Evolutionary conservation across 2,329 filamentous ascomycete species (phyloP), one percentile per base, ranked within the genome.

Genomic region (Claviceps sp.): DNA sequence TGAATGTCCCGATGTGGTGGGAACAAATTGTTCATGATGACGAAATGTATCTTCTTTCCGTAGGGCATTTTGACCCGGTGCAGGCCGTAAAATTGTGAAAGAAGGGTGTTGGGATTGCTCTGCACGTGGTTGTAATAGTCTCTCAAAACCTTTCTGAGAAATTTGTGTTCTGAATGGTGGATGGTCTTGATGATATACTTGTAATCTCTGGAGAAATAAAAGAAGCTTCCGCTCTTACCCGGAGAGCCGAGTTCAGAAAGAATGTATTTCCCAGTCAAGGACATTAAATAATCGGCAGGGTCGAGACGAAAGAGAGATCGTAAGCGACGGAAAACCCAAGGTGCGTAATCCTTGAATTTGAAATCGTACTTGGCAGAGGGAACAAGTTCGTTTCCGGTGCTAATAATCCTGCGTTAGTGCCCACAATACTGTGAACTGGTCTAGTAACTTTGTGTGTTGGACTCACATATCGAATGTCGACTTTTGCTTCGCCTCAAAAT

Each of bases 141-240:
- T 64, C 85, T 88, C 53, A 94, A 72, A 53, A 91, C 86, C 68
- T 85, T 89, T 50, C 87, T 77, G 48, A 94, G 75, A 57, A 91
- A 90, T 62, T 90, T 90, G 73, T 91, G 87, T 68, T 98, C 93
- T 60, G 82, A 82, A 62, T 97, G 93, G 66, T 98, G 93, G 59
- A 98, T 97, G 22, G 93, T 98, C 72, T 98, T 98, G 79, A 98
- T 98, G 70, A 98, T 98, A 71, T 98, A 98, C 71, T 96, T 97
- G 77, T 98, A 98, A 70, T 98, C 93, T 62, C 93, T 80, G 47
- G 93, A 97, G 71, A 97, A 98, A 75, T 98, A 98, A 72, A 98
- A 98, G 73, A 98, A 98, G 68, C 90, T 97, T 58, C 93, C 93
- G 67, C 90, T 96, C 74, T 98, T 98, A 55, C 93, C 93, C 1